These are phyloP conservation scores for Solanum habrochaites DNA, from an alignment of 257 asterid genomes.

Conservation along the genomic window DNA sequence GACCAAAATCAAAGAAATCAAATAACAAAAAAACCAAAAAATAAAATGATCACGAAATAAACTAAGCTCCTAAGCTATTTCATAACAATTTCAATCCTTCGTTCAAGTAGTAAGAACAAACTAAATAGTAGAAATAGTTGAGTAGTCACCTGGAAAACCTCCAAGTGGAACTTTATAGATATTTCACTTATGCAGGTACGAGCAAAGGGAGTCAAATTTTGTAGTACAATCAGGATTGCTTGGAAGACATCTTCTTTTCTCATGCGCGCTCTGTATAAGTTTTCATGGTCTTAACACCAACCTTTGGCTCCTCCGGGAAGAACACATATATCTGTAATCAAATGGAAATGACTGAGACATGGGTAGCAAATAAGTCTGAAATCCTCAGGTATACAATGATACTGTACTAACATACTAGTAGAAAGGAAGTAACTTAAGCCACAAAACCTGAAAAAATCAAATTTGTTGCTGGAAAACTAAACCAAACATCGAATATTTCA, in stretches of 20 bases:
- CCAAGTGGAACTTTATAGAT: constrained; percentile 67
- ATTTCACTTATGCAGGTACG: constrained; percentile 46
- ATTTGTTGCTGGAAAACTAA: not conserved
- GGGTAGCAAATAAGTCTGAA: not conserved
- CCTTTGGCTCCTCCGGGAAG: constrained; percentile 76
- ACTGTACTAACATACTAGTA: not conserved
- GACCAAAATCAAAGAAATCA: not conserved
- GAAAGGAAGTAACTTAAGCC: not conserved
- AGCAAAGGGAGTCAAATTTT: constrained; percentile 75
- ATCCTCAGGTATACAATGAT: not conserved
- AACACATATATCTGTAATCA: constrained; percentile 66
- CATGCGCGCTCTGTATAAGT: constrained; percentile 69
- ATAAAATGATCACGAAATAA: not conserved
- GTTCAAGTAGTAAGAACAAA: not conserved
- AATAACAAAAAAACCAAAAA: not conserved
- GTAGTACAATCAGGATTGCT: constrained; percentile 71
- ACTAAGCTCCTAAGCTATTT: not conserved
- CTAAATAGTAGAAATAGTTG: not conserved
- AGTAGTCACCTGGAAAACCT: constrained; percentile 60
- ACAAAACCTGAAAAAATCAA: not conserved
- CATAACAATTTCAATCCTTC: not conserved
- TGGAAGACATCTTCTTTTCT: constrained; percentile 54
- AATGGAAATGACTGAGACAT: not conserved
- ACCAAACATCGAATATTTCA: not conserved
- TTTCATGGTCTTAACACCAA: constrained; percentile 77